phyloP scores from a whole-genome alignment of 148 eudicot genomes.

The Chenopodium album region DNA sequence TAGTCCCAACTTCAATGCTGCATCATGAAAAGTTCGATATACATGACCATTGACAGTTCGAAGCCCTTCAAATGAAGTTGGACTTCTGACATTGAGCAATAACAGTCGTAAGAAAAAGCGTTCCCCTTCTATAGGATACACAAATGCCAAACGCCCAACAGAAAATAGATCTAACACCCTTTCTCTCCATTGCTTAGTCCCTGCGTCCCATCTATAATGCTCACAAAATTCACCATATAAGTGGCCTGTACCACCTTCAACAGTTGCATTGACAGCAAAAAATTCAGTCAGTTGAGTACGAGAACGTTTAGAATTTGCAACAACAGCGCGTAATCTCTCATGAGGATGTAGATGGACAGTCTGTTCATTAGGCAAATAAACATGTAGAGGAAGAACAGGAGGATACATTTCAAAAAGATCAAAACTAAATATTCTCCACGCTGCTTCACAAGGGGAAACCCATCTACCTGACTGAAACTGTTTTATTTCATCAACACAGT shows the following conservation, averaged over 20 bases:
- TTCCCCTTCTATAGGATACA: slow-evolving; percentile 1
- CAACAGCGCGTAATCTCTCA: too few species aligned
- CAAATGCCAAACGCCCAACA: background rate
- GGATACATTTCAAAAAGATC: slow-evolving; percentile 20
- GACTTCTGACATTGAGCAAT: background rate
- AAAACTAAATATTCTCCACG: slow-evolving; percentile 18
- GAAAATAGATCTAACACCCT: too few species aligned
- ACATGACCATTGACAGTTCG: background rate
- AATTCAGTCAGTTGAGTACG: background rate
- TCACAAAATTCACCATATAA: background rate
- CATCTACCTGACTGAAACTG: slow-evolving; percentile 2
- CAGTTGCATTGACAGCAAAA: background rate
- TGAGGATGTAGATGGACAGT: background rate
- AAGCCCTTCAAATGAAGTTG: background rate
- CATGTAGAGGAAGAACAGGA: background rate
- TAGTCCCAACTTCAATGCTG: background rate
- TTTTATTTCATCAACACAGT: slow-evolving; percentile 4
- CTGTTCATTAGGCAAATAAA: background rate
- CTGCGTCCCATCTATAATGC: background rate
- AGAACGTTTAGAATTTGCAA: background rate
- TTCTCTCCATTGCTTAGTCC: too few species aligned
- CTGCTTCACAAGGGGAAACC: slow-evolving; percentile 16
- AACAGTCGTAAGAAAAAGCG: background rate
- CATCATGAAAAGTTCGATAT: background rate
- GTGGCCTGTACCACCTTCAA: background rate